Conservation (phyloP, 805 yeast genomes). For the Candida broadrunensis region DNA sequence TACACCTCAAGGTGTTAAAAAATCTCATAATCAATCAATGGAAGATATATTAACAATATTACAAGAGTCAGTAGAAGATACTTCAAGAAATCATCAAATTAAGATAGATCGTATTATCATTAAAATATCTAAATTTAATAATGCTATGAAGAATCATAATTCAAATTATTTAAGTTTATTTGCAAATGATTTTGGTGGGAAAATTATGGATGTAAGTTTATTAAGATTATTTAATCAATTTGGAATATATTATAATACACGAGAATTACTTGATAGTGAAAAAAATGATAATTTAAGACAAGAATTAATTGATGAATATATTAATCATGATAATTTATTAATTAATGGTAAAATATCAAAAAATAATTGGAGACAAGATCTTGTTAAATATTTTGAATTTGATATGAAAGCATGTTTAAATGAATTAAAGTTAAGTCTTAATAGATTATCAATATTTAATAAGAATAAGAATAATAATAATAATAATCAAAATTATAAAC, state of each 20-base stretch:
- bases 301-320: not conserved
- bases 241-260: not conserved
- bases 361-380: not conserved
- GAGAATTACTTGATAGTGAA: not conserved
- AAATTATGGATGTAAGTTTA: not conserved
- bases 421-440: not conserved
- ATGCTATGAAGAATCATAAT: not conserved
- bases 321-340: not conserved
- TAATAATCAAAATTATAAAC: no score
- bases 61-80: not conserved
- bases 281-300: not conserved
- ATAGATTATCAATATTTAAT: not conserved
- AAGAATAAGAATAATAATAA: no score
- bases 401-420: not conserved
- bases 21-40: not conserved
- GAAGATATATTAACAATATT: constrained; percentile 1
- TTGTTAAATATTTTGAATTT: not conserved
- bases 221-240: not conserved
- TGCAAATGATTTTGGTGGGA: constrained; percentile 3
- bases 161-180: not conserved
- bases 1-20: not conserved
- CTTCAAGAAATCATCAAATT: not conserved
- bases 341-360: not conserved
- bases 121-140: not conserved
- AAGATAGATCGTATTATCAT: not conserved